phyloP scores from a whole-genome alignment of 2,329 filamentous ascomycete genomes.

The Chrysoporthe austroafricana region DNA sequence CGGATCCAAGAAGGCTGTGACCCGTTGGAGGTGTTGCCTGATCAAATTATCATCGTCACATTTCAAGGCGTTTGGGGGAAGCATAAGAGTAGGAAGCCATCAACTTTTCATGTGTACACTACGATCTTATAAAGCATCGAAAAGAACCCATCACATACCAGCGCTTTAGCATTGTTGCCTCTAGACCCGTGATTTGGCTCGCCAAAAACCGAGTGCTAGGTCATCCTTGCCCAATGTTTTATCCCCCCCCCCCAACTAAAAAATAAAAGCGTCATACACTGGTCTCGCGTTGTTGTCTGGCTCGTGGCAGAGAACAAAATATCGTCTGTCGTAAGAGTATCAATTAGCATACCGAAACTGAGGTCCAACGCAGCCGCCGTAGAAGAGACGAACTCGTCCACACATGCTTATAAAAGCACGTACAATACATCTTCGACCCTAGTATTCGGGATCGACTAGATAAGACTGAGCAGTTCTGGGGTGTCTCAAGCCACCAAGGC shows the following conservation, averaged over 20 bases:
- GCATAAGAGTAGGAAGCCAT: slow-evolving; percentile 27
- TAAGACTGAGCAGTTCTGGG: neutral
- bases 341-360: neutral
- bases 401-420: neutral
- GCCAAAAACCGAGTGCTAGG: neutral
- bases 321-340: neutral
- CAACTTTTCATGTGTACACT: slow-evolving; percentile 23
- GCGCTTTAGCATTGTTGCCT: slow-evolving; percentile 4
- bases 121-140: slow-evolving; percentile 19
- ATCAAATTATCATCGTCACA: slow-evolving; percentile 29
- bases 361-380: neutral
- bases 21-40: slow-evolving; percentile 10
- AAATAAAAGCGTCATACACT: neutral
- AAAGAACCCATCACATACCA: neutral
- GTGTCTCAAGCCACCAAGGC: no score
- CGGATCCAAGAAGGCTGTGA: neutral
- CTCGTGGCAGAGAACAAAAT: neutral
- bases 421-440: neutral
- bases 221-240: neutral
- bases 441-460: neutral
- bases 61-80: slow-evolving; percentile 28
- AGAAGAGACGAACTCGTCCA: neutral
- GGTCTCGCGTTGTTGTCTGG: neutral
- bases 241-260: no score
- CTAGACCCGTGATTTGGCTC: neutral